Percentiles rank a stretch among this genome's conserved stretches.
Evolutionary conservation across 2,329 filamentous ascomycete genomes (phyloP).

Genomic region (Nothopassalora personata): DNA sequence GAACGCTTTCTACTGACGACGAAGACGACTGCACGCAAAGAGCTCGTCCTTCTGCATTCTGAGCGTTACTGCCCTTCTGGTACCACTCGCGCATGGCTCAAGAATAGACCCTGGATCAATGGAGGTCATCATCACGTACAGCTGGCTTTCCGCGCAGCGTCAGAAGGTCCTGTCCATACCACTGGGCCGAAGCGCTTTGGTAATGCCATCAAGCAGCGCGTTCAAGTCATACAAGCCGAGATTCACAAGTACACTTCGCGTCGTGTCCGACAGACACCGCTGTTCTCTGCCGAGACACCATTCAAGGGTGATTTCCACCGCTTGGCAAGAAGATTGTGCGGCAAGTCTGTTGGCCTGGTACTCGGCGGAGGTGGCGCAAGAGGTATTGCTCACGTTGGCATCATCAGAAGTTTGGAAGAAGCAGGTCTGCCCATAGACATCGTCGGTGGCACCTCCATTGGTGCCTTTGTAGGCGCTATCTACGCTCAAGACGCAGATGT

Average conservation of each 20-base stretch:
- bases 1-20: constrained; percentile 93
- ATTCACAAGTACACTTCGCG: constrained; percentile 97
- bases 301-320: constrained; percentile 97
- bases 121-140: constrained; percentile 96
- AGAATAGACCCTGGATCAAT: constrained; percentile 93
- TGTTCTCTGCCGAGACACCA: constrained; percentile 85
- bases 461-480: constrained; percentile 87
- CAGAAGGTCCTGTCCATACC: constrained; percentile 67
- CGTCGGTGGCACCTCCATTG: constrained; percentile 92
- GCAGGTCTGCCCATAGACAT: constrained; percentile 94
- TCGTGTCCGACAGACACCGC: constrained; percentile 78
- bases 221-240: constrained; percentile 91
- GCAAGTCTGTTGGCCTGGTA: constrained; percentile 89
- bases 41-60: constrained; percentile 80
- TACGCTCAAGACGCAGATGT: constrained; percentile 96
- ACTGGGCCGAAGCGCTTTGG: constrained; percentile 72
- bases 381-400: constrained; percentile 86
- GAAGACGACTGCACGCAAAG: constrained; percentile 93
- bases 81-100: constrained; percentile 78
- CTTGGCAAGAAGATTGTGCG: constrained; percentile 80
- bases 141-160: constrained; percentile 76
- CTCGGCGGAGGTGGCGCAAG: constrained; percentile 89
- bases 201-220: constrained; percentile 80
- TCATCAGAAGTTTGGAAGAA: constrained; percentile 92
- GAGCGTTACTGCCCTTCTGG: constrained; percentile 84